phyloP scores from a whole-genome alignment of 2,329 filamentous ascomycete genomes.

The Hortaea werneckii region DNA sequence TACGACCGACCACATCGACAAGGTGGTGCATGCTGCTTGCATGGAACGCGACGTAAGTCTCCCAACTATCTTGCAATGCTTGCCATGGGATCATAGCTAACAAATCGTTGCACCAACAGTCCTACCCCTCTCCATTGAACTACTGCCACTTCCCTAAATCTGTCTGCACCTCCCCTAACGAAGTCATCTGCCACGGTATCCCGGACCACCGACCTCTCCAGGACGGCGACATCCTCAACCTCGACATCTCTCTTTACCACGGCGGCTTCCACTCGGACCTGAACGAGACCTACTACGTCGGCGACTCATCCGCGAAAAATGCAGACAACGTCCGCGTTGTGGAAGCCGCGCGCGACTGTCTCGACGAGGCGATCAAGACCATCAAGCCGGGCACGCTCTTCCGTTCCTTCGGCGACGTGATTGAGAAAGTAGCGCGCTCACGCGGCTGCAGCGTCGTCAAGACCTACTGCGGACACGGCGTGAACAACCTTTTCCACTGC shows the following conservation, averaged over 20 bases:
- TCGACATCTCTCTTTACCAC: slow-evolving; percentile 91
- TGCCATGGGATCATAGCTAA: background rate
- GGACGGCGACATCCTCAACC: slow-evolving; percentile 94
- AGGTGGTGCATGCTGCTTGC: slow-evolving; percentile 89
- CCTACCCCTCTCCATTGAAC: slow-evolving; percentile 89
- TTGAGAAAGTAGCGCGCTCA: slow-evolving; percentile 88
- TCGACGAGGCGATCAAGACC: slow-evolving; percentile 81
- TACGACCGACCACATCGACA: slow-evolving; percentile 90
- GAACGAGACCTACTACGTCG: slow-evolving; percentile 98
- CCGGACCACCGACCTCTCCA: slow-evolving; percentile 78
- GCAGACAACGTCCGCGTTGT: slow-evolving; percentile 82
- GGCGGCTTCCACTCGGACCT: slow-evolving; percentile 91
- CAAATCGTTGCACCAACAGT: slow-evolving; percentile 40
- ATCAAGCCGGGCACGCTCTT: slow-evolving; percentile 91
- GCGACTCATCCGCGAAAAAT: slow-evolving; percentile 73
- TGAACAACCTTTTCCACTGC: slow-evolving; percentile 88
- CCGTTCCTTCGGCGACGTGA: slow-evolving; percentile 85
- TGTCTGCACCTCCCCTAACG: slow-evolving; percentile 90
- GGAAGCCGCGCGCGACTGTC: slow-evolving; percentile 77
- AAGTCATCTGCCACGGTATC: slow-evolving; percentile 97
- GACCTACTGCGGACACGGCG: slow-evolving; percentile 92
- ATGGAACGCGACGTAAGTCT: slow-evolving; percentile 71
- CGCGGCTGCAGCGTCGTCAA: slow-evolving; percentile 82
- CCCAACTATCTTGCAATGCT: background rate
- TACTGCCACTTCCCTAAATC: slow-evolving; percentile 97